Evolutionary conservation across 176 grass and related monocot genomes (phyloP), one percentile per base, ranked within the genome.

Genomic region (Paspalum notatum): DNA sequence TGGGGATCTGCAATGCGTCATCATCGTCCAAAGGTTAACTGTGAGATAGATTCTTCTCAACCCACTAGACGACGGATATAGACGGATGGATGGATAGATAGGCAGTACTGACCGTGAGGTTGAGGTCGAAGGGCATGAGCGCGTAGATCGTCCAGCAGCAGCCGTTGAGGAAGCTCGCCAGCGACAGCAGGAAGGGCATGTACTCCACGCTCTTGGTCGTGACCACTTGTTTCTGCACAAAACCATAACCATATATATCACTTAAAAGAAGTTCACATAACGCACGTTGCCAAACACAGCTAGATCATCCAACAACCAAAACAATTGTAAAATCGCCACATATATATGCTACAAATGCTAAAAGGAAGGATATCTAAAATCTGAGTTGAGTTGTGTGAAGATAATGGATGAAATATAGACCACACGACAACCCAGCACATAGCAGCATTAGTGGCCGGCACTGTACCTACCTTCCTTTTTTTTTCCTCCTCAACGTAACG

Each of bases 91-190:
- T 22, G 13, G 5, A 68, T 47, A 12, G 42, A 4, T 3, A 5
- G 8, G 43, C 17, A 47, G 25, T 18, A 42, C 68, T 70, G 24
- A 96, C 90, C 59, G 72, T 75, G 18, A 97, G 45, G 50, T 80
- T 91, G 88, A 97, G 53, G 66, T 97, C 94, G 46, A 91, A 93
- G 3, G 78, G 84, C 68, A 97, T 87, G 84, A 97, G 62, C 6
- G 94, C 86, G 47, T 97, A 97, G 68, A 78, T 14, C 25, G 91
- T 93, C 94, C 91, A 97, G 82, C 86, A 93, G 39, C 76, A 18
- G 8, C 85, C 90, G 21, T 97, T 97, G 65, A 84, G 42, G 73
- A 93, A 90, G 76, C 56, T 51, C 51, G 80, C 83, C 8, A 96
- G 57, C 1, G 93, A 90, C 46, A 96, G 67, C 11, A 75, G 74